Conservation (phyloP, 2,329 filamentous ascomycete species). For the Penicillium corylophilum region DNA sequence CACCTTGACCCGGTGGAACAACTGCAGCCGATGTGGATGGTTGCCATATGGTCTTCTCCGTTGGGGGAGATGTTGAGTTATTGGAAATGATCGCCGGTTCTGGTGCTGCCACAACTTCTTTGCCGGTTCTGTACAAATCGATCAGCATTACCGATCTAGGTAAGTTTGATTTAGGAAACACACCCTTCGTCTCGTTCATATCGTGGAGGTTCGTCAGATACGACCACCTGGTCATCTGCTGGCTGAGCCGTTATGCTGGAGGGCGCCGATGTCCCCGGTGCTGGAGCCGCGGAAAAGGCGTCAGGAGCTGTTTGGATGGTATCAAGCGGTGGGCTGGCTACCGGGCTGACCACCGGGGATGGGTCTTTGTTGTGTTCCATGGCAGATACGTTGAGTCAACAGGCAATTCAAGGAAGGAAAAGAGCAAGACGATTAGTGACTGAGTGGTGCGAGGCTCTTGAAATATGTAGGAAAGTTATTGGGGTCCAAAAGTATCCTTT, state of each 20-base stretch:
- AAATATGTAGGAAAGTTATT: background rate
- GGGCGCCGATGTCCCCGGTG: background rate
- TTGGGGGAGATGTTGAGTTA: background rate
- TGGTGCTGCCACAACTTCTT: constrained; percentile 3
- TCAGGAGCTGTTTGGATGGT: background rate
- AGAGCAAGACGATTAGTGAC: too few relatives aligned
- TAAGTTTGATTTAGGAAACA: background rate
- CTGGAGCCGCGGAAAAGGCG: background rate
- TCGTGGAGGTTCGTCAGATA: background rate
- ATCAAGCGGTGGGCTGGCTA: background rate
- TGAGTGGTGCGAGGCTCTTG: background rate
- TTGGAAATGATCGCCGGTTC: background rate
- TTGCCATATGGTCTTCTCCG: constrained; percentile 10
- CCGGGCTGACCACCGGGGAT: background rate
- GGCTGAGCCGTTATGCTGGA: background rate
- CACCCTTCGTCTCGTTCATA: constrained; percentile 1
- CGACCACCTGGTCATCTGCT: background rate
- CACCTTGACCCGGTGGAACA: constrained; percentile 3
- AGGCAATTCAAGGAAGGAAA: background rate
- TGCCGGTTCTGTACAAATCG: background rate
- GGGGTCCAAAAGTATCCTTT: background rate
- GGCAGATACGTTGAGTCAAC: background rate
- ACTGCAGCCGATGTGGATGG: constrained; percentile 2
- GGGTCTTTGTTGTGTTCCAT: constrained; percentile 7
- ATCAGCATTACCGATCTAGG: background rate